Evolutionary conservation across 441 rosid species (phyloP).

Genomic region (Syzygium syzygioides): DNA sequence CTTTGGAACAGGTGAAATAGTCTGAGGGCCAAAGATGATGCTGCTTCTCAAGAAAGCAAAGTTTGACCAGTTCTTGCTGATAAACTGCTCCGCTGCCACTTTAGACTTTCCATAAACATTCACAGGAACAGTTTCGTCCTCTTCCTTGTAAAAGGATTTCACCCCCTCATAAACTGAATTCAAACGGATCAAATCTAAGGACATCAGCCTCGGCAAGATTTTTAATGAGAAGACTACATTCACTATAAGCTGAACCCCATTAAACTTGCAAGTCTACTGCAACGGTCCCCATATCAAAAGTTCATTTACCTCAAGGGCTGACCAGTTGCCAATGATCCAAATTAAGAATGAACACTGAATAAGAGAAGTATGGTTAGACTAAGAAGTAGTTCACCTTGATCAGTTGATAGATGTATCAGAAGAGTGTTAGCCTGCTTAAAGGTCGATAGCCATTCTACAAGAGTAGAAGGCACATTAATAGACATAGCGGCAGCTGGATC

Average conservation of each 20-base stretch:
- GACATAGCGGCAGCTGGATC: constrained; percentile 69
- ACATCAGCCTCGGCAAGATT: background rate
- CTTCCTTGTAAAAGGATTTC: constrained; percentile 86
- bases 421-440: constrained; percentile 33
- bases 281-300: background rate
- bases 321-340: background rate
- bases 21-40: constrained; percentile 79
- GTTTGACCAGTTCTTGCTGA: constrained; percentile 47
- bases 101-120: constrained; percentile 87
- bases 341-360: background rate
- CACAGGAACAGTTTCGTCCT: constrained; percentile 63
- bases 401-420: constrained; percentile 80
- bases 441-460: constrained; percentile 56
- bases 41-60: constrained; percentile 80
- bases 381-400: constrained; percentile 50
- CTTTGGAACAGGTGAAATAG: constrained; percentile 79
- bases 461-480: constrained; percentile 61
- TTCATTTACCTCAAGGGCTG: background rate
- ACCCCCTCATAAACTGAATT: constrained; percentile 69
- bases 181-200: background rate
- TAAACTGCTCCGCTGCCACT: constrained; percentile 68
- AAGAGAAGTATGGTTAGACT: background rate
- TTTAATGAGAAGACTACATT: background rate
- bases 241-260: background rate
- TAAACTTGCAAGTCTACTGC: background rate